These are phyloP conservation scores for Candida insectorum DNA, from an alignment of 805 yeast genomes.

Conservation along the genomic window DNA sequence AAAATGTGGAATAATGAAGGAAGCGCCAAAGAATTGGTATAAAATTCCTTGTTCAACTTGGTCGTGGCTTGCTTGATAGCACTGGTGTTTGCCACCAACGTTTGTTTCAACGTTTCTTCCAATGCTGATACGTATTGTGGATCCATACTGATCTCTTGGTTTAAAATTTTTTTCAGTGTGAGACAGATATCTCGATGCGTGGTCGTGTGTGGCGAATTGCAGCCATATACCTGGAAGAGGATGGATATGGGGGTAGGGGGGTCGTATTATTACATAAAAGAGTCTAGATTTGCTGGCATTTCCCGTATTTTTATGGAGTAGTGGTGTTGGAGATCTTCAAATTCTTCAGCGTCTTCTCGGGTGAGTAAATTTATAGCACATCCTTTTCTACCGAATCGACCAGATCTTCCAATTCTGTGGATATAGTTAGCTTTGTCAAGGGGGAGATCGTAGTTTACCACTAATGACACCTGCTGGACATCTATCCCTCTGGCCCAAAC, in stretches of 20 bases:
- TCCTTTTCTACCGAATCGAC: conserved; percentile 98
- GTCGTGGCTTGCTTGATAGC: conserved; percentile 81
- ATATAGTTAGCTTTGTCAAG: conserved; percentile 90
- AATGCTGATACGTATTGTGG: conserved; percentile 63
- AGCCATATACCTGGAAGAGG: conserved; percentile 3
- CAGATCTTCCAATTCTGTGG: conserved; percentile 97
- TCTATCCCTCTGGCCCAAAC: conserved; percentile 98
- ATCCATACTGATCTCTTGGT: conserved; percentile 47
- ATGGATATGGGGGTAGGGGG: not conserved
- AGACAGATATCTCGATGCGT: too few relatives aligned
- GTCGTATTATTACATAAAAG: conserved; percentile 13
- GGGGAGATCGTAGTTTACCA: conserved; percentile 93
- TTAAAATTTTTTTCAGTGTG: conserved; percentile 4
- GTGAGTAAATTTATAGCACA: conserved; percentile 95
- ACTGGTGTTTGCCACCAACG: conserved; percentile 76
- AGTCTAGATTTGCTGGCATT: conserved; percentile 73
- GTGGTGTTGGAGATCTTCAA: conserved; percentile 67
- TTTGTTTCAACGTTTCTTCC: conserved; percentile 75
- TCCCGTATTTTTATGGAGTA: conserved; percentile 74
- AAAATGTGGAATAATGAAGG: conserved; percentile 82
- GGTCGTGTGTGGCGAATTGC: too few relatives aligned
- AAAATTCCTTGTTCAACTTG: conserved; percentile 69
- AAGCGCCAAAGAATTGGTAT: conserved; percentile 64
- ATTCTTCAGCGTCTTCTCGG: conserved; percentile 64
- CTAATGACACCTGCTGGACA: conserved; percentile 95